Evolutionary conservation across 2,329 filamentous ascomycete genomes (phyloP).

Genomic region (Blastomyces percursus): DNA sequence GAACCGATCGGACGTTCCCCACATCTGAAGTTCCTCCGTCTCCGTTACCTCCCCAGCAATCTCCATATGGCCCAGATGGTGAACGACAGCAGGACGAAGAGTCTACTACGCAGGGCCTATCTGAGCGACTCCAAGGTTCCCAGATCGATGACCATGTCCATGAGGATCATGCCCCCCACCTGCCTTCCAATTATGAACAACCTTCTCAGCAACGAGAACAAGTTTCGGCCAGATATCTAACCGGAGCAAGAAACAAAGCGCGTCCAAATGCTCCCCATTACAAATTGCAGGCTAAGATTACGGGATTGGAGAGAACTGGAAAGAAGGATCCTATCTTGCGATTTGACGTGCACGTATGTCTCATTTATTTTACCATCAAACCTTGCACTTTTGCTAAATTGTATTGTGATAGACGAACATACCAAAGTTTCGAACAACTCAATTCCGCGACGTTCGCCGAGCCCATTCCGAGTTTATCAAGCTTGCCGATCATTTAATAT

Average conservation of each 20-base stretch:
- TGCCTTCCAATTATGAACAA: slow-evolving; percentile 16
- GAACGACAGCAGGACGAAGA: slow-evolving; percentile 13
- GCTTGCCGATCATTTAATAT: slow-evolving; percentile 90
- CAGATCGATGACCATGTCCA: slow-evolving; percentile 26
- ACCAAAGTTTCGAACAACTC: slow-evolving; percentile 93
- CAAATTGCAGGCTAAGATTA: slow-evolving; percentile 90
- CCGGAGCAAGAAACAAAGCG: slow-evolving; percentile 26
- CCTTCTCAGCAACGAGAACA: slow-evolving; percentile 28
- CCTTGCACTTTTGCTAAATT: not conserved
- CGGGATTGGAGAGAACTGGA: slow-evolving; percentile 78
- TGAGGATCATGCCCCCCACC: slow-evolving; percentile 29
- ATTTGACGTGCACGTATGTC: slow-evolving; percentile 88
- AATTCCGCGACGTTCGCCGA: slow-evolving; percentile 93
- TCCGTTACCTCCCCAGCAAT: slow-evolving; percentile 29
- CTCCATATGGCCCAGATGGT: slow-evolving; percentile 22
- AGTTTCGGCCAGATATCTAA: slow-evolving; percentile 40
- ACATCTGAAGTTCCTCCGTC: slow-evolving; percentile 33
- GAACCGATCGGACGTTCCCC: slow-evolving; percentile 37
- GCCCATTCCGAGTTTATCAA: slow-evolving; percentile 94
- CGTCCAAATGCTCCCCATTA: slow-evolving; percentile 54
- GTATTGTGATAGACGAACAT: slow-evolving; percentile 67
- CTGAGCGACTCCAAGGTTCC: slow-evolving; percentile 32
- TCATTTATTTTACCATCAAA: slow-evolving; percentile 4
- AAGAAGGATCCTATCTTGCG: slow-evolving; percentile 91
- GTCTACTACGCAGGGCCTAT: slow-evolving; percentile 28